Conservation (phyloP, 2,329 filamentous ascomycete species). For the Simplicillium aogashimaense region DNA sequence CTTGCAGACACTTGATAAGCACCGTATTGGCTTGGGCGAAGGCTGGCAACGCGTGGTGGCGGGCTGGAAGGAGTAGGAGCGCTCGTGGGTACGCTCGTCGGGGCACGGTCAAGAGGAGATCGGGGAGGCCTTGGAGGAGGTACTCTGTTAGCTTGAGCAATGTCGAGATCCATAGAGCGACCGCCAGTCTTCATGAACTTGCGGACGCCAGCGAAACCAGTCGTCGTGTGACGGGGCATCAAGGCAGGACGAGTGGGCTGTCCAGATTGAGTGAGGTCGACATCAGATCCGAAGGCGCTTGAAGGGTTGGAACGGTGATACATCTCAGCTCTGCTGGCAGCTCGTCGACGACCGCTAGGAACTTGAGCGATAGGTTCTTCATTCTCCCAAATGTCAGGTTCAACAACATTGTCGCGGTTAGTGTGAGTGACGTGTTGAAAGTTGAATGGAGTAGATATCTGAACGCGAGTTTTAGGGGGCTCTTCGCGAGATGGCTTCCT, state of each 20-base stretch:
- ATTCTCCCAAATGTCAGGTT: conserved; percentile 6
- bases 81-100: conserved; percentile 16
- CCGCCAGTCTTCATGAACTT: conserved; percentile 5
- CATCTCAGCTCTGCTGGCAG: conserved; percentile 2
- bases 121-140: conserved; percentile 24
- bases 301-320: conserved; percentile 4
- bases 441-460: conserved; percentile 56
- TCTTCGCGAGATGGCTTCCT: conserved; percentile 31
- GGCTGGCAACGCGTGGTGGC: conserved; percentile 46
- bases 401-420: conserved; percentile 35
- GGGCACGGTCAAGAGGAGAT: conserved; percentile 28
- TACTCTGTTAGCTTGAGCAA: not conserved
- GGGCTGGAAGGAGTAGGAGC: conserved; percentile 27
- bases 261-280: not conserved
- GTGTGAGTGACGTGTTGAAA: conserved; percentile 57
- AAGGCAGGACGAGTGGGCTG: conserved; percentile 2
- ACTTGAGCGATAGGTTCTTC: too few species aligned
- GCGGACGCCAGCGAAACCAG: conserved; percentile 4
- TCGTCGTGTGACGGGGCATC: conserved; percentile 4
- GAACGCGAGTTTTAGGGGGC: conserved; percentile 27
- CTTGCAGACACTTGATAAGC: conserved; percentile 26
- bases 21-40: conserved; percentile 34
- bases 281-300: conserved; percentile 2
- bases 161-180: not conserved
- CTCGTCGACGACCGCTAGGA: not conserved